Percentiles rank a stretch among this genome's conserved stretches.
Conservation (phyloP, 139 green algal genomes). For the Coelastrella sp. region DNA sequence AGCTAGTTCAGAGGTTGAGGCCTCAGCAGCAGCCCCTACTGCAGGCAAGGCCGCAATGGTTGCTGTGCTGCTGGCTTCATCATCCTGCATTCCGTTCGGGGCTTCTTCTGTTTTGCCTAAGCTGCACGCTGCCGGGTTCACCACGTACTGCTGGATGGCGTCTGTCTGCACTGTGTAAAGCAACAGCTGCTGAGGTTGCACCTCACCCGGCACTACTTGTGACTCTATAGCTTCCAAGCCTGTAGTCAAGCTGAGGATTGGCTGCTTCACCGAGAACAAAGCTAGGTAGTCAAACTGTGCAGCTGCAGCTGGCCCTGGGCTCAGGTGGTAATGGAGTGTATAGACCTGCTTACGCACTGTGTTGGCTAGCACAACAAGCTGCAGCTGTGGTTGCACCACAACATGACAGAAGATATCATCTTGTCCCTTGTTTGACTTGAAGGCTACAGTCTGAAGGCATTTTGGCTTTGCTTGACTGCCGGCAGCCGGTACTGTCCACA, state of each 20-base stretch:
- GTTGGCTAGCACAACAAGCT: conserved; percentile 86
- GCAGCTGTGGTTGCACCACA: conserved; percentile 50
- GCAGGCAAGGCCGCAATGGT: neutral
- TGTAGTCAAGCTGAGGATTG: conserved; percentile 81
- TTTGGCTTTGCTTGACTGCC: conserved; percentile 1
- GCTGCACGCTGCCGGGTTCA: conserved; percentile 72
- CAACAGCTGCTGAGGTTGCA: conserved; percentile 43
- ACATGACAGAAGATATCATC: conserved; percentile 72
- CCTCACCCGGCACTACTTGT: conserved; percentile 16
- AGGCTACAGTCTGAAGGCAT: conserved; percentile 33
- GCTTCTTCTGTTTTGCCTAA: conserved; percentile 18
- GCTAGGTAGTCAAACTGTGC: conserved; percentile 73
- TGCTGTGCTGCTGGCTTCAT: neutral
- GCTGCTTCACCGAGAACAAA: conserved; percentile 78
- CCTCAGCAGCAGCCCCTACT: neutral
- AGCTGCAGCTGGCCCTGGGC: neutral
- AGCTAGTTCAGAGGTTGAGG: neutral
- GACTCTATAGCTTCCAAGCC: conserved; percentile 50
- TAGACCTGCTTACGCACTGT: conserved; percentile 74
- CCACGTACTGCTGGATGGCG: conserved; percentile 89
- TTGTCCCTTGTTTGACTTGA: neutral
- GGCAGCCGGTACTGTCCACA: conserved; percentile 58
- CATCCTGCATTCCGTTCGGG: neutral
- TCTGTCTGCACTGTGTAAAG: conserved; percentile 84
- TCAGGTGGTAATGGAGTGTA: conserved; percentile 66